A percentile compares a stretch with the other conserved stretches of the same genome.
Conservation (phyloP, 148 eudicot species). For the Amaranthus cruentus region DNA sequence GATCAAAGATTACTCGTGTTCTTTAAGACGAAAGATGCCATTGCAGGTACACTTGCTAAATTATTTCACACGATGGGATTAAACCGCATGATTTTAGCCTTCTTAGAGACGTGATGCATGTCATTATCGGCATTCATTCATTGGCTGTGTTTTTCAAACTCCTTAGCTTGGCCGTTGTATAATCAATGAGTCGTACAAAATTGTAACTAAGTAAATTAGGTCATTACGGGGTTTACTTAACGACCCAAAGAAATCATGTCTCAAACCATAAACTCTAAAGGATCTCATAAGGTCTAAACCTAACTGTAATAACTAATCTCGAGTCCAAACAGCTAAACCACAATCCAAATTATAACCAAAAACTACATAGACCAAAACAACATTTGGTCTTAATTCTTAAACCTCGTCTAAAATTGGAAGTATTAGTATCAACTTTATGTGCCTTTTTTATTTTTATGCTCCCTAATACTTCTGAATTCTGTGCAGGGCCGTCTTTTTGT, state of each 20-base stretch:
- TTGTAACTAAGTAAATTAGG: no score
- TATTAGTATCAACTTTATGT: neutral
- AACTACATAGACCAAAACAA: no score
- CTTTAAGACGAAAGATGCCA: slow-evolving; percentile 71
- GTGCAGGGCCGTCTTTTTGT: slow-evolving; percentile 79
- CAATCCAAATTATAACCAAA: no score
- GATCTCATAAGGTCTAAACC: no score
- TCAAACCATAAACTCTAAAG: no score
- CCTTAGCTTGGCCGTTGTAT: neutral
- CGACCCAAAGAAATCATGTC: no score
- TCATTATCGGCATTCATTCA: neutral
- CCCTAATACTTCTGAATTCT: slow-evolving; percentile 2
- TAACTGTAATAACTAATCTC: no score
- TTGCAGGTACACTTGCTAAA: slow-evolving; percentile 52
- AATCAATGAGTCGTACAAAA: no score
- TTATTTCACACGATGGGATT: neutral
- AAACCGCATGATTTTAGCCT: neutral
- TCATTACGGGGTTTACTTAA: no score
- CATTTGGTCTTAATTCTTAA: no score
- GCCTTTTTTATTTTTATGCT: neutral
- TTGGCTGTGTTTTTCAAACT: neutral
- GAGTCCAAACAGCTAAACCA: no score
- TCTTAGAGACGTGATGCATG: neutral
- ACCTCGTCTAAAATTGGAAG: no score
- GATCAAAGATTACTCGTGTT: slow-evolving; percentile 79